A percentile compares a stretch with the other conserved stretches of the same genome.
Evolutionary conservation across 1,139 yeast species (phyloP).

Genomic region (Protomyces inouyei): DNA sequence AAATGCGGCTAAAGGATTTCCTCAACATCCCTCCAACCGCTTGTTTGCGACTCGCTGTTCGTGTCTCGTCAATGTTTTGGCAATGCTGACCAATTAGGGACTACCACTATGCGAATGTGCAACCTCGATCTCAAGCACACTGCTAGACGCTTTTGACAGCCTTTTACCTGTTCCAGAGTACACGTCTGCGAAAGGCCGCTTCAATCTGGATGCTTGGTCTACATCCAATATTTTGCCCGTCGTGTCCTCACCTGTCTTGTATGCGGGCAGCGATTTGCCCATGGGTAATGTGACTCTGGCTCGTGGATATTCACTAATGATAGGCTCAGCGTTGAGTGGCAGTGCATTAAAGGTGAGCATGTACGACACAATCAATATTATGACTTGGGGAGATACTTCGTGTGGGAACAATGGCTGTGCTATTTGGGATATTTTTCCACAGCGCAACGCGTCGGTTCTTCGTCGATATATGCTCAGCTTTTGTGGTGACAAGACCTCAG

Average conservation of each 20-base stretch:
- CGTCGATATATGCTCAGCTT: constrained; percentile 26
- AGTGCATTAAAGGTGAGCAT: constrained; percentile 30
- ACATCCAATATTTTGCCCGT: constrained; percentile 26
- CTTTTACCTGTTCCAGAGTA: constrained; percentile 31
- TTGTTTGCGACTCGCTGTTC: neutral
- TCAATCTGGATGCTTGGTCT: constrained; percentile 31
- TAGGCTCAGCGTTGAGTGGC: neutral
- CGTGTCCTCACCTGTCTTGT: neutral
- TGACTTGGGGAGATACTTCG: constrained; percentile 23
- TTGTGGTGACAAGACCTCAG: neutral
- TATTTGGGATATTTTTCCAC: constrained; percentile 31
- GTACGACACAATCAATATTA: constrained; percentile 31
- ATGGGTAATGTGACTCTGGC: neutral
- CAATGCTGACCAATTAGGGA: neutral
- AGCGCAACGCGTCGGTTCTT: constrained; percentile 27
- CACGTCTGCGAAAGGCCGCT: constrained; percentile 30
- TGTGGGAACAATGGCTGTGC: constrained; percentile 26
- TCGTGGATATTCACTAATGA: neutral
- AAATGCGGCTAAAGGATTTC: neutral
- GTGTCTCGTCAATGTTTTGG: neutral
- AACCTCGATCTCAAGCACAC: neutral
- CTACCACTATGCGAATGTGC: neutral
- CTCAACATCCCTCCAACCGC: neutral
- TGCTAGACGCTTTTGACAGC: constrained; percentile 31
- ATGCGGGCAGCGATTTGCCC: neutral